phyloP scores from a whole-genome alignment of 768 basidiomycete species.

The Termitomyces sp. region DNA sequence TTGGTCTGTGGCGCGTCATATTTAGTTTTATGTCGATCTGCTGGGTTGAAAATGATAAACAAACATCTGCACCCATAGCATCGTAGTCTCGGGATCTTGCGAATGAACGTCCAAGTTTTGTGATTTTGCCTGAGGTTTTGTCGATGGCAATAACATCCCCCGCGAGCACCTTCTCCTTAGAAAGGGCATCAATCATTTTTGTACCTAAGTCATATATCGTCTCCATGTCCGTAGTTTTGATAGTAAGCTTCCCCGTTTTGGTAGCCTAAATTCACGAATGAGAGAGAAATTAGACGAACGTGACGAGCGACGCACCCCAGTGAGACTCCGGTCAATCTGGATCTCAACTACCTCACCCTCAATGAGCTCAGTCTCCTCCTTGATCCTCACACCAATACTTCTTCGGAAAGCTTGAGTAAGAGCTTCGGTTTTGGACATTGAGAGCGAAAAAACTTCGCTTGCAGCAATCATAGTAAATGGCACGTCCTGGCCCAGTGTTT shows the following conservation, averaged over 20 bases:
- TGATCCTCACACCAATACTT: conserved; percentile 96
- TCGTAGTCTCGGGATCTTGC: conserved; percentile 98
- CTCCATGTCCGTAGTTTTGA: conserved; percentile 99
- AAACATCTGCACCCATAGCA: conserved; percentile 97
- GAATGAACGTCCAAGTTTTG: conserved; percentile 94
- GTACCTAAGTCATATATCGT: conserved; percentile 97
- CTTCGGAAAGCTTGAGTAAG: conserved; percentile 94
- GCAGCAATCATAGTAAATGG: conserved; percentile 98
- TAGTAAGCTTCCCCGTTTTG: conserved; percentile 95
- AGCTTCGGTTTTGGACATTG: conserved; percentile 98
- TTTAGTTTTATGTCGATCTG: neutral
- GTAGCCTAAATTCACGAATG: conserved; percentile 61
- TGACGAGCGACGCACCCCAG: conserved; percentile 61
- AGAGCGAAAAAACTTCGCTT: conserved; percentile 96
- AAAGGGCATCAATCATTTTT: conserved; percentile 98
- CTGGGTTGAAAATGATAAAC: conserved; percentile 27
- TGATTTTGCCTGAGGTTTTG: conserved; percentile 95
- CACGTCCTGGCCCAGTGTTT: conserved; percentile 89
- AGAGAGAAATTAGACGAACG: conserved; percentile 1
- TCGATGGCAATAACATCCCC: conserved; percentile 97
- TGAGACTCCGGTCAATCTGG: conserved; percentile 94
- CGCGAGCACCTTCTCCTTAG: conserved; percentile 93
- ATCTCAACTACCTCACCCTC: conserved; percentile 99
- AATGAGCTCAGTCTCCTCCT: conserved; percentile 96
- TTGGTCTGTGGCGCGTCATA: conserved; percentile 63